Conservation (phyloP, 768 basidiomycete species). For the Sarcodon aspratus region DNA sequence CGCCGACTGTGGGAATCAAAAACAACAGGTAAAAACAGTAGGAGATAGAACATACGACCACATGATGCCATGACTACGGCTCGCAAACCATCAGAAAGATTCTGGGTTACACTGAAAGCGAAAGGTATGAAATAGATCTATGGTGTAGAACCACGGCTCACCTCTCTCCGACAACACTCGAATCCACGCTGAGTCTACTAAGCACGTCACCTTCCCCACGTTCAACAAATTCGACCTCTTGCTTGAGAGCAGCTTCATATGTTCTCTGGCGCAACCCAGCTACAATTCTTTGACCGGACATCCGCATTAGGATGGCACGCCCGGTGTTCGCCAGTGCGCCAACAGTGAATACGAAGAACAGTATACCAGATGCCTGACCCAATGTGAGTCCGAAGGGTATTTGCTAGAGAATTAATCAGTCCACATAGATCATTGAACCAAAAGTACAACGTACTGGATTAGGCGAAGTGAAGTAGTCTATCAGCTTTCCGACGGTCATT, state of each 20-base stretch:
- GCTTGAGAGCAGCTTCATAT: conserved; percentile 72
- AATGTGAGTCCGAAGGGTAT: conserved; percentile 74
- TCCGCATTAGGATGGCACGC: conserved; percentile 74
- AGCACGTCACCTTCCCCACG: conserved; percentile 89
- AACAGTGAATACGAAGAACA: conserved; percentile 71
- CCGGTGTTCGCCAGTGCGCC: conserved; percentile 84
- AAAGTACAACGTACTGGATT: conserved; percentile 43
- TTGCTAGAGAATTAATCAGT: conserved; percentile 28
- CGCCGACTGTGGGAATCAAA: conserved; percentile 47
- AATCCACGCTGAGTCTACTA: conserved; percentile 83
- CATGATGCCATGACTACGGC: conserved; percentile 91
- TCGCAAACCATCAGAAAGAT: conserved; percentile 70
- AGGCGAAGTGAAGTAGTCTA: conserved; percentile 79
- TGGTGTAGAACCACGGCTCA: conserved; percentile 14
- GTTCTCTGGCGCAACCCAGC: conserved; percentile 75
- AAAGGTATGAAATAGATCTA: conserved; percentile 1
- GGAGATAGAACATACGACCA: conserved; percentile 48
- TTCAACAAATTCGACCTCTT: conserved; percentile 92
- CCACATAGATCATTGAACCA: neutral
- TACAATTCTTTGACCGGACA: conserved; percentile 88
- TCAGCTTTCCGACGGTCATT: conserved; percentile 85
- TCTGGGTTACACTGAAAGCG: conserved; percentile 54
- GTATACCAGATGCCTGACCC: conserved; percentile 64
- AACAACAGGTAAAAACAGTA: neutral
- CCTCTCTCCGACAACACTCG: conserved; percentile 91